Conservation (phyloP, 225 moss, liverwort and hornwort species). For the Bryum argenteum region DNA sequence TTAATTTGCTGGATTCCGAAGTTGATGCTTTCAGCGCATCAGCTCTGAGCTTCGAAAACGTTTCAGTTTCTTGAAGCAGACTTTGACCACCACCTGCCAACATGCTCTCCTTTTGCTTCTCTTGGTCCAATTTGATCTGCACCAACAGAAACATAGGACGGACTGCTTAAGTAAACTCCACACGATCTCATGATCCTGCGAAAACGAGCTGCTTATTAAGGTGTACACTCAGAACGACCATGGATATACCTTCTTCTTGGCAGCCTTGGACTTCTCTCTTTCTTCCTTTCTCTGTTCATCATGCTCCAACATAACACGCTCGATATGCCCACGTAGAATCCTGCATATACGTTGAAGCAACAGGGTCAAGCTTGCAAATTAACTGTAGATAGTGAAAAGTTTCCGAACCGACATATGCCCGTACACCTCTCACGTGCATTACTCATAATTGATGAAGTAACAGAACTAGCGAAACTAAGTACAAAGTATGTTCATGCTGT, state of each 20-base stretch:
- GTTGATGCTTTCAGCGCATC: conserved; percentile 40
- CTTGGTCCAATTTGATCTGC: conserved; percentile 55
- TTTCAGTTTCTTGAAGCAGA: conserved; percentile 47
- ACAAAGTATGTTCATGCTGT: not conserved
- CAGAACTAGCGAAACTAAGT: not conserved
- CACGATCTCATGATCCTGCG: conserved; percentile 5
- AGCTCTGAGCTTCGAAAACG: conserved; percentile 47
- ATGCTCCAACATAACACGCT: conserved; percentile 44
- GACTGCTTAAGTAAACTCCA: not conserved
- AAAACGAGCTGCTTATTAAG: not conserved
- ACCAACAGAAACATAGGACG: conserved; percentile 5
- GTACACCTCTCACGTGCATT: not conserved
- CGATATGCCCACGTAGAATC: conserved; percentile 56
- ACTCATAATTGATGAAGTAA: not conserved
- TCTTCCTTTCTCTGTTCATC: conserved; percentile 55
- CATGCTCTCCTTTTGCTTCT: conserved; percentile 52
- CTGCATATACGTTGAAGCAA: conserved; percentile 38
- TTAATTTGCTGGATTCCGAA: conserved; percentile 33
- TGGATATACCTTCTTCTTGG: conserved; percentile 64
- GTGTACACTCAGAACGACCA: not conserved
- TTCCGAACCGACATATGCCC: not conserved
- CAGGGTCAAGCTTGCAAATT: conserved; percentile 5
- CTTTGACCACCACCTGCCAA: conserved; percentile 47
- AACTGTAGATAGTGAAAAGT: not conserved
- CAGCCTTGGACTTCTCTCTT: conserved; percentile 58